Base-by-base conservation (phyloP, 176 grass and related monocot species). In the Cenchrus purpureus region DNA sequence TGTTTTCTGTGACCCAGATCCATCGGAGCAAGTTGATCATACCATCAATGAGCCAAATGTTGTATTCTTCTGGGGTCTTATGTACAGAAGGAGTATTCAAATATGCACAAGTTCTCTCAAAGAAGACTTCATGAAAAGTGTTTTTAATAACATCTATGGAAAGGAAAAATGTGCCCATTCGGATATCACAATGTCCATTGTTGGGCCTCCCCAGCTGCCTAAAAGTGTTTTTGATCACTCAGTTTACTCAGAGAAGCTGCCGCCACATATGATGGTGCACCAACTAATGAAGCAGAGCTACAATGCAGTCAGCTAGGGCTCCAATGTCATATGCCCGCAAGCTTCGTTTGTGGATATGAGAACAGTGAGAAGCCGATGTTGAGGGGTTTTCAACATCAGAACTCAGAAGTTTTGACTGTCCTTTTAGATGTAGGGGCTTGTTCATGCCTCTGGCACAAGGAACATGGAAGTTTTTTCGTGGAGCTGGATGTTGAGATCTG, bases 21-120 rank as follows among this genome's bases (percentile, higher is more conserved):
- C 93, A 22, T 81, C 75, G 3, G 93, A 90, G 34, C 73, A 84
- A 86, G 85, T 88, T 19, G 93, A 90, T 78, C 85, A 90, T 57
- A 85, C 46, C 31, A 71, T 90, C 0, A 29, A 46, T 34, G 83
- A 81, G 3, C 90, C 87, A 63, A 88, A 95, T 80, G 82, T 72
- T 48, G 79, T 90, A 65, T 95, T 90, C 79, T 88, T 90, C 71
- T 92, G 93, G 93, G 93, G 93, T 57, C 84, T 95, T 59, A 63
- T 82, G 19, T 74, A 63, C 70, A 80, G 42, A 59, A 77, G 58
- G 51, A 58, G 43, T 59, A 81, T 73, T 45, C 60, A 76, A 60
- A 86, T 95, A 20, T 69, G 81, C 75, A 85, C 76, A 59, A 5
- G 52, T 69, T 84, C 74, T 73, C 68, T 92, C 65, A 88, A 90